A percentile compares a stretch with the other conserved stretches of the same genome.
phyloP scores from a whole-genome alignment of 2,329 filamentous ascomycete species.

The Fulvia fulva region DNA sequence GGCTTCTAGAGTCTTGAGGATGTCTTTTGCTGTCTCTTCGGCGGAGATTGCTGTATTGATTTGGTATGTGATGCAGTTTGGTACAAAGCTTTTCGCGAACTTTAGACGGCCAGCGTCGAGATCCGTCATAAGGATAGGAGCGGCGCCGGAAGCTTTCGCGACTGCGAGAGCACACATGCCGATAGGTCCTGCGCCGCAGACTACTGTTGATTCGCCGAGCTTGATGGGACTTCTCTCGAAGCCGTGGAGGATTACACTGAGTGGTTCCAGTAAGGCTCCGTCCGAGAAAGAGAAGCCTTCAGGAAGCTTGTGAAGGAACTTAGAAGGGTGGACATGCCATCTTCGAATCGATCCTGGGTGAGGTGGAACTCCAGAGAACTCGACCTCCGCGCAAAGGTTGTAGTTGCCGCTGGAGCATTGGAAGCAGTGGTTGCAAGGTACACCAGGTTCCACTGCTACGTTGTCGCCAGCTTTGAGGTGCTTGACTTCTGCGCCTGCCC shows the following conservation, averaged over 20 bases:
- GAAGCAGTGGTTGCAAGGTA: slow-evolving; percentile 56
- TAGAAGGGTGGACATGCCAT: slow-evolving; percentile 75
- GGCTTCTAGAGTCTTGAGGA: slow-evolving; percentile 21
- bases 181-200: slow-evolving; percentile 63
- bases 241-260: slow-evolving; percentile 47
- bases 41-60: slow-evolving; percentile 22
- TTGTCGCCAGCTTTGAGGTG: slow-evolving; percentile 58
- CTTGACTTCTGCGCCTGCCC: slow-evolving; percentile 56
- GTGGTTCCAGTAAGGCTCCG: slow-evolving; percentile 76
- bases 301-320: slow-evolving; percentile 89
- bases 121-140: slow-evolving; percentile 77
- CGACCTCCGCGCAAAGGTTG: slow-evolving; percentile 83
- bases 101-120: slow-evolving; percentile 74
- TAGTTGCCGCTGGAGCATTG: slow-evolving; percentile 77
- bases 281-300: slow-evolving; percentile 71
- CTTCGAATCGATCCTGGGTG: slow-evolving; percentile 81
- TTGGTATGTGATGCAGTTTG: slow-evolving; percentile 26
- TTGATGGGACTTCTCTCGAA: slow-evolving; percentile 35
- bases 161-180: slow-evolving; percentile 57
- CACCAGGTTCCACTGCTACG: slow-evolving; percentile 64
- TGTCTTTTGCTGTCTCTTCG: slow-evolving; percentile 25
- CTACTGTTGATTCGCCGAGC: slow-evolving; percentile 40
- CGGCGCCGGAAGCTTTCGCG: slow-evolving; percentile 62
- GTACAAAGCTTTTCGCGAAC: slow-evolving; percentile 67
- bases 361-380: slow-evolving; percentile 85